Percentiles rank a stretch among this genome's conserved stretches.
These are phyloP conservation scores for Aspergillus piperis DNA, from an alignment of 2,329 filamentous ascomycete genomes.

Conservation along the genomic window DNA sequence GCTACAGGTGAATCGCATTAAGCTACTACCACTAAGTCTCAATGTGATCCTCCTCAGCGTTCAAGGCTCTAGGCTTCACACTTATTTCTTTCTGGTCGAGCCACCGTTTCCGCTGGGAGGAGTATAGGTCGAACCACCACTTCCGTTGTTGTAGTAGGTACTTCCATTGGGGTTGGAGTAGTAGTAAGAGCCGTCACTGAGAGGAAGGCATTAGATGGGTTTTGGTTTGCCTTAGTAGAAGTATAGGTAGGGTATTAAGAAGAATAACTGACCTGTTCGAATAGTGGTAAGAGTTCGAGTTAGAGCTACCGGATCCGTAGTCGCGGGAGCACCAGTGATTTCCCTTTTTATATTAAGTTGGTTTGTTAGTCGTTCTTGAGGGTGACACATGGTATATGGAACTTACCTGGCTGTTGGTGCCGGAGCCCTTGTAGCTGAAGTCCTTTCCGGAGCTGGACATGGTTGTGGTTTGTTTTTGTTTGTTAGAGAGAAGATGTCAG, in stretches of 20 bases:
- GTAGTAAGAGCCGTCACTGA: conserved; percentile 68
- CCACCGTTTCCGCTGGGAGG: conserved; percentile 47
- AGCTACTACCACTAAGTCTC: too few species aligned
- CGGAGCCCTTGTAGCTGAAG: conserved; percentile 49
- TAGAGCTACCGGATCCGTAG: conserved; percentile 59
- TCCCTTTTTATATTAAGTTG: conserved; percentile 50
- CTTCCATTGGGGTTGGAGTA: conserved; percentile 70
- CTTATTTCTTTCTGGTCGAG: conserved; percentile 19
- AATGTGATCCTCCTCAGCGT: too few species aligned
- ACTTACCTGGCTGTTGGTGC: conserved; percentile 64
- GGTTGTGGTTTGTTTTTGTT: conserved; percentile 1
- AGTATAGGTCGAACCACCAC: conserved; percentile 63
- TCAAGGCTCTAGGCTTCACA: too few species aligned
- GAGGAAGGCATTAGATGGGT: not conserved
- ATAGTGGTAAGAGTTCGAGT: conserved; percentile 63
- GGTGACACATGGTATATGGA: not conserved
- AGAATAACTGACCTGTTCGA: conserved; percentile 57
- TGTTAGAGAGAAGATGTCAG: too few species aligned
- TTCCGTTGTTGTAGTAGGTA: conserved; percentile 67
- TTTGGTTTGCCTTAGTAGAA: not conserved
- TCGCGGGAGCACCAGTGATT: conserved; percentile 69
- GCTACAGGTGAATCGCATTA: too few species aligned
- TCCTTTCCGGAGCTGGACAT: conserved; percentile 26
- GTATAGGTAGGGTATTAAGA: not conserved
- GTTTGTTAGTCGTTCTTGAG: not conserved